These are phyloP conservation scores for Phyllosticta paracitricarpa DNA, from an alignment of 2,329 filamentous ascomycete species.

Conservation along the genomic window DNA sequence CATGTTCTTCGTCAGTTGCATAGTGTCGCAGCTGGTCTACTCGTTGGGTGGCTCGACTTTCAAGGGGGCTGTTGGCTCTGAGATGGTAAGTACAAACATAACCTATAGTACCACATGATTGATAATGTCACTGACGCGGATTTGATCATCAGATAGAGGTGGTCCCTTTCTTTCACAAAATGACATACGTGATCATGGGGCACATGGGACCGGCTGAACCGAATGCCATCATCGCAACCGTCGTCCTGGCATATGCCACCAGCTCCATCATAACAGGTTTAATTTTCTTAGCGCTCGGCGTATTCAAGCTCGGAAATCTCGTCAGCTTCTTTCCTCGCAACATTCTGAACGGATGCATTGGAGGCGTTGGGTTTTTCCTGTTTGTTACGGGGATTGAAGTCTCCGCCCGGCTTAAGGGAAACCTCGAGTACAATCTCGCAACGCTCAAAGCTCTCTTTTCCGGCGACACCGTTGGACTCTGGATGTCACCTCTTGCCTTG, in stretches of 20 bases:
- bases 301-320: conserved; percentile 77
- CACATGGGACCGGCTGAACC: conserved; percentile 70
- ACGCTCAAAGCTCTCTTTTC: conserved; percentile 68
- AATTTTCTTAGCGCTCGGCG: conserved; percentile 86
- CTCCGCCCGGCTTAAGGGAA: conserved; percentile 77
- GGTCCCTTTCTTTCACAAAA: conserved; percentile 97
- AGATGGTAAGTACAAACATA: conserved; percentile 53
- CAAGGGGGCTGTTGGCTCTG: conserved; percentile 82
- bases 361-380: conserved; percentile 92
- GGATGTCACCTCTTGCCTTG: conserved; percentile 69
- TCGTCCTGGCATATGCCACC: conserved; percentile 80
- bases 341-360: conserved; percentile 94
- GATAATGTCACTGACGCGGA: conserved; percentile 2
- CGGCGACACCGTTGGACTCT: conserved; percentile 66
- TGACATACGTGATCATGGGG: conserved; percentile 79
- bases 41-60: conserved; percentile 79
- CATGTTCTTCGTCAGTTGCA: conserved; percentile 97
- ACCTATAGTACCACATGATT: background rate
- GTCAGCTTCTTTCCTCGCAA: conserved; percentile 96
- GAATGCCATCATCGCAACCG: conserved; percentile 83
- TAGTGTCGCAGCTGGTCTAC: conserved; percentile 84
- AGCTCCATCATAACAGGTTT: conserved; percentile 85
- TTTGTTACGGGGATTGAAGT: conserved; percentile 88
- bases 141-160: conserved; percentile 66
- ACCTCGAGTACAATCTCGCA: conserved; percentile 67